phyloP scores from a whole-genome alignment of 306 rosid species.

The Castanospermum australe region DNA sequence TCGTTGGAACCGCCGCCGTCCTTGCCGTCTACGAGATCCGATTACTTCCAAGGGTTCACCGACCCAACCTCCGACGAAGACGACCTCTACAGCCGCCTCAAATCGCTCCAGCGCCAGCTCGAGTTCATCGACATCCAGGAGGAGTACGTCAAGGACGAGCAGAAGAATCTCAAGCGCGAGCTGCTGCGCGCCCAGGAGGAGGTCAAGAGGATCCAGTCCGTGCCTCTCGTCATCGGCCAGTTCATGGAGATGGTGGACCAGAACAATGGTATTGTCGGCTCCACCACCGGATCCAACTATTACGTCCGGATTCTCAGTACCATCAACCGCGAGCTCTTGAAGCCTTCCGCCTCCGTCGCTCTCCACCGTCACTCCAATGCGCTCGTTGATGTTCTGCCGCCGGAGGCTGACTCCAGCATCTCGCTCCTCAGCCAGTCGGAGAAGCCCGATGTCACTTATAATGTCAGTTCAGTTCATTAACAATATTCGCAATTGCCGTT shows the following conservation, averaged over 20 bases:
- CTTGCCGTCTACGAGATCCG: constrained; percentile 55
- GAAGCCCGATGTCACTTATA: constrained; percentile 97
- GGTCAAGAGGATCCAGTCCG: constrained; percentile 96
- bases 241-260: constrained; percentile 98
- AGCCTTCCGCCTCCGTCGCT: constrained; percentile 95
- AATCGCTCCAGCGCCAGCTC: constrained; percentile 74
- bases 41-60: constrained; percentile 41
- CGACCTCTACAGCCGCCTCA: constrained; percentile 83
- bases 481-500: not conserved
- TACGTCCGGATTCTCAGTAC: constrained; percentile 93
- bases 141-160: constrained; percentile 92
- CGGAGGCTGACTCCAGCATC: constrained; percentile 97
- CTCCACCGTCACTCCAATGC: constrained; percentile 98
- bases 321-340: constrained; percentile 86
- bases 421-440: constrained; percentile 97
- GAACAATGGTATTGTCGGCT: constrained; percentile 94
- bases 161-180: constrained; percentile 95
- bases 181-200: constrained; percentile 94
- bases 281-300: constrained; percentile 97
- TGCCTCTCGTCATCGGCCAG: constrained; percentile 95
- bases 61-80: constrained; percentile 62
- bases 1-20: constrained; percentile 65
- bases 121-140: constrained; percentile 95
- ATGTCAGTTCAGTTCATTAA: constrained; percentile 54
- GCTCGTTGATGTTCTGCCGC: constrained; percentile 94